These are phyloP conservation scores for Globisporangium barbulae DNA, from an alignment of 352 stramenopile species.

Conservation along the genomic window DNA sequence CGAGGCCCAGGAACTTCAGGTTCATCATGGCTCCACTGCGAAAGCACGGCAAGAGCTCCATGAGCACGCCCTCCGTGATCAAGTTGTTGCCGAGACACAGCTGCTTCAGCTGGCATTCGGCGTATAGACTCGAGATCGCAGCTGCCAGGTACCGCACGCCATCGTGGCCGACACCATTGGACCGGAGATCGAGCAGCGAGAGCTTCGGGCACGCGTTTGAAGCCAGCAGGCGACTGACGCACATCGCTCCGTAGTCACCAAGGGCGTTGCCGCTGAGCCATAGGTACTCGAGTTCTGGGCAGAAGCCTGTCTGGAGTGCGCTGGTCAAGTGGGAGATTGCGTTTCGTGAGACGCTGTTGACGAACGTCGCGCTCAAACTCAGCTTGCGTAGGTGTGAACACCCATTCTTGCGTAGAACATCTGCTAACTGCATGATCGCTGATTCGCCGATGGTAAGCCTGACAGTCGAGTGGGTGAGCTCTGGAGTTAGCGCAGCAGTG, in stretches of 20 bases:
- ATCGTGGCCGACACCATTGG: constrained; percentile 27
- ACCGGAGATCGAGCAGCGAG: constrained; percentile 22
- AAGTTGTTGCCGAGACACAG: constrained; percentile 28
- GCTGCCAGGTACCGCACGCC: constrained; percentile 17
- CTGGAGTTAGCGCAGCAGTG: not conserved
- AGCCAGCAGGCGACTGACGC: constrained; percentile 12
- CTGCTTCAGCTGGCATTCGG: constrained; percentile 9
- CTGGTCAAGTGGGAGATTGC: constrained; percentile 17
- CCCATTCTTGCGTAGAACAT: constrained; percentile 3
- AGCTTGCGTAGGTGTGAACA: constrained; percentile 17
- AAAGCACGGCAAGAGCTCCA: constrained; percentile 15
- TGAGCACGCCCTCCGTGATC: constrained; percentile 14
- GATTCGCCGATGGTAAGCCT: constrained; percentile 13
- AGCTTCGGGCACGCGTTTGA: constrained; percentile 13
- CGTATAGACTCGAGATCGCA: constrained; percentile 6
- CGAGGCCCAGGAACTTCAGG: constrained; percentile 23
- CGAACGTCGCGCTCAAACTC: constrained; percentile 20
- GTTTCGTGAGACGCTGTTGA: constrained; percentile 22
- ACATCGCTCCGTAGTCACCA: constrained; percentile 25
- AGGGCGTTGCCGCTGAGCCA: constrained; percentile 25
- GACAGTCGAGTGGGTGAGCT: constrained; percentile 2
- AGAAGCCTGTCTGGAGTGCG: constrained; percentile 14
- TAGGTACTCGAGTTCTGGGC: constrained; percentile 17
- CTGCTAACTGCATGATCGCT: constrained; percentile 15
- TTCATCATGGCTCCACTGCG: constrained; percentile 7